phyloP scores from a whole-genome alignment of 495 filamentous ascomycete genomes.

The Xylaria sp. region DNA sequence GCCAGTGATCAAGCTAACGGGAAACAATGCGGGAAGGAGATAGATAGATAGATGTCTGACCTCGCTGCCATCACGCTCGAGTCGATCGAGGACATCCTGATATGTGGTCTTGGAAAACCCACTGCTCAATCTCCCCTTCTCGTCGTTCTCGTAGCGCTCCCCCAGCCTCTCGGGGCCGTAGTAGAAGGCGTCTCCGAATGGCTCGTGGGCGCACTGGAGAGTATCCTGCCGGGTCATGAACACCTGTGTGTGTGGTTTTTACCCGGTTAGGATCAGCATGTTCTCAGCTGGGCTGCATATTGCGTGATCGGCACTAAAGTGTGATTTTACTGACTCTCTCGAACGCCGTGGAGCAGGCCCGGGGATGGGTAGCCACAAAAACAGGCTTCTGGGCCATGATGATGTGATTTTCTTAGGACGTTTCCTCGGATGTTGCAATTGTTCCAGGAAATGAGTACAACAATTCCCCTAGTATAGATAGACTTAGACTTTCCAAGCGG shows the following conservation, averaged over 20 bases:
- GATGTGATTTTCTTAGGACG: slow-evolving; percentile 5
- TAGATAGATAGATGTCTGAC: too few relatives aligned
- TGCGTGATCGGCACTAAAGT: slow-evolving; percentile 25
- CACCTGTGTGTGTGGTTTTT: slow-evolving; percentile 68
- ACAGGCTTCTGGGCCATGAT: slow-evolving; percentile 80
- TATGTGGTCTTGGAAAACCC: slow-evolving; percentile 82
- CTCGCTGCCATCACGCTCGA: slow-evolving; percentile 70
- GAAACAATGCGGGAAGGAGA: background rate
- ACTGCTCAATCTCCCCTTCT: slow-evolving; percentile 68
- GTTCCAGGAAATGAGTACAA: background rate
- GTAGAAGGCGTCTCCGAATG: slow-evolving; percentile 96
- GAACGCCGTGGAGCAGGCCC: slow-evolving; percentile 94
- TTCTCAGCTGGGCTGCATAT: slow-evolving; percentile 23
- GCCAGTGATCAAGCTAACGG: background rate
- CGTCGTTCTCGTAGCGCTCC: slow-evolving; percentile 75
- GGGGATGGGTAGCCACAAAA: slow-evolving; percentile 91
- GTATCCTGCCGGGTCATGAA: slow-evolving; percentile 91
- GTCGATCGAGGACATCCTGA: slow-evolving; percentile 72
- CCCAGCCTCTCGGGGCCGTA: slow-evolving; percentile 88
- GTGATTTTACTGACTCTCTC: slow-evolving; percentile 80
- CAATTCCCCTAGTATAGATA: background rate
- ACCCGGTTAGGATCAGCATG: slow-evolving; percentile 15
- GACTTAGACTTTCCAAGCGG: background rate
- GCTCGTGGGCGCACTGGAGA: slow-evolving; percentile 87
- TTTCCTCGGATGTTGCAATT: slow-evolving; percentile 38